phyloP scores from a whole-genome alignment of 2,329 filamentous ascomycete species.

The Bertia moriformis region DNA sequence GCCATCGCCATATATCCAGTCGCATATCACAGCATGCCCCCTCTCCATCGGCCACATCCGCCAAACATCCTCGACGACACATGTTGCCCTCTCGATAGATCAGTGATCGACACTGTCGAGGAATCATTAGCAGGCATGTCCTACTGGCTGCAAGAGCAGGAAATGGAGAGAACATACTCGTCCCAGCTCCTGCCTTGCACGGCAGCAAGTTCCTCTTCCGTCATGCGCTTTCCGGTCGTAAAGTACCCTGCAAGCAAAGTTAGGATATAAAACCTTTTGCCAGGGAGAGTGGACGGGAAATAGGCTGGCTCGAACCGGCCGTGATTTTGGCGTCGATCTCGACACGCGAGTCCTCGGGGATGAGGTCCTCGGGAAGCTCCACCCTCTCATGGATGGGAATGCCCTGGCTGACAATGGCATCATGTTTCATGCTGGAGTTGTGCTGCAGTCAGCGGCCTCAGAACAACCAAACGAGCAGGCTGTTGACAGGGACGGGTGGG shows the following conservation, averaged over 20 bases:
- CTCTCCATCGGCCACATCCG: too few species aligned
- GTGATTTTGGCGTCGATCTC: constrained; percentile 99
- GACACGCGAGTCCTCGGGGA: constrained; percentile 87
- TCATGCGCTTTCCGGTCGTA: constrained; percentile 80
- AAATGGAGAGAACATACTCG: constrained; percentile 54
- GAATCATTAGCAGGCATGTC: too few species aligned
- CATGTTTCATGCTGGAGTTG: constrained; percentile 63
- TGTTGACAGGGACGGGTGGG: too few species aligned
- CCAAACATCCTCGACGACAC: too few species aligned
- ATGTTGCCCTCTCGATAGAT: too few species aligned
- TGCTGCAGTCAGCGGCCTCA: neutral
- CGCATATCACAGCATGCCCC: too few species aligned
- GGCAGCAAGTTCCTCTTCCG: constrained; percentile 67
- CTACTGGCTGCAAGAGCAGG: too few species aligned
- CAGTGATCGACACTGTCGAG: too few species aligned
- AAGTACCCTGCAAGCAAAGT: constrained; percentile 53
- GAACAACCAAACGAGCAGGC: too few species aligned
- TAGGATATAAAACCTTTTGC: too few species aligned
- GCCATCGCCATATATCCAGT: too few species aligned
- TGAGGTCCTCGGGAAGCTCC: constrained; percentile 83
- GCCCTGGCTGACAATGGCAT: constrained; percentile 71
- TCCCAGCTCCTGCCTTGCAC: constrained; percentile 89
- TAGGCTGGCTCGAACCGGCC: constrained; percentile 50
- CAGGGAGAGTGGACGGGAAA: constrained; percentile 2
- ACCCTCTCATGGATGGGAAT: constrained; percentile 82